phyloP scores from a whole-genome alignment of 495 filamentous ascomycete genomes.

The Neurospora cerealis region DNA sequence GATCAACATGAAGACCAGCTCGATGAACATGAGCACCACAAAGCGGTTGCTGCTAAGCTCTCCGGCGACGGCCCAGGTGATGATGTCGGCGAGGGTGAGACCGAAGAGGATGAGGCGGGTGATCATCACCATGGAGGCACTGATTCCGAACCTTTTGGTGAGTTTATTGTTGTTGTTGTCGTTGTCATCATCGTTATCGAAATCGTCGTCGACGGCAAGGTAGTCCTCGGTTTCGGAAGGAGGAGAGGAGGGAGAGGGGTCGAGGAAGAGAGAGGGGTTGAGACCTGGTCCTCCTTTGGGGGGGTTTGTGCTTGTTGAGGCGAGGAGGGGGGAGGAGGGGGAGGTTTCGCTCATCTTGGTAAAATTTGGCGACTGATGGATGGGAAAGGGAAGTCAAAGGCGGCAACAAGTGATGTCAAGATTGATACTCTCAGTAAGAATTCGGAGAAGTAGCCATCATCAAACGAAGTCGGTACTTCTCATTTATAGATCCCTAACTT shows the following conservation, averaged over 20 bases:
- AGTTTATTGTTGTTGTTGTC: neutral
- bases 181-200: neutral
- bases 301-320: neutral
- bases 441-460: neutral
- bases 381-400: neutral
- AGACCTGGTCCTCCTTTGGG: neutral
- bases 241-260: neutral
- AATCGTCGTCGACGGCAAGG: neutral
- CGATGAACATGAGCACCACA: neutral
- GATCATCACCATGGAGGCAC: neutral
- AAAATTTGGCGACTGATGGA: neutral
- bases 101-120: neutral
- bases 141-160: neutral
- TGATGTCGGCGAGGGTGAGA: constrained; percentile 1
- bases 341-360: neutral
- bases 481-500: too few species aligned
- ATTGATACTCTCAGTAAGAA: neutral
- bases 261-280: neutral
- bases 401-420: neutral
- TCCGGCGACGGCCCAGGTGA: neutral
- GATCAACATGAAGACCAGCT: constrained; percentile 3
- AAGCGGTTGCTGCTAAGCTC: neutral
- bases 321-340: neutral
- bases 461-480: too few species aligned
- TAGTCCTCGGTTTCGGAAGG: neutral